A percentile compares a stretch with the other conserved stretches of the same genome.
phyloP scores from a whole-genome alignment of 345 rosid genomes.

The Rhodamnia argentea region DNA sequence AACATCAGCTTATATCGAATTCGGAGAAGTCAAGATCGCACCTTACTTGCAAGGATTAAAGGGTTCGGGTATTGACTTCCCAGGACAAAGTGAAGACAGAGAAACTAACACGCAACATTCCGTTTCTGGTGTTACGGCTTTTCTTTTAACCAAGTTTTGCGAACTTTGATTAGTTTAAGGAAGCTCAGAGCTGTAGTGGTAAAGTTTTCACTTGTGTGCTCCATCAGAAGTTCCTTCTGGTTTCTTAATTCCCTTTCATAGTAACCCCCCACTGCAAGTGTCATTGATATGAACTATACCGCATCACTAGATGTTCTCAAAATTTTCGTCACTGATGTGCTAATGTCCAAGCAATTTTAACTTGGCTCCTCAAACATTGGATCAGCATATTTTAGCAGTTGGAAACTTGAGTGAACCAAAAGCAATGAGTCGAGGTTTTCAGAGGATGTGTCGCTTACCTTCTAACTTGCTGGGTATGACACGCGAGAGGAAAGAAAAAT shows the following conservation, averaged over 20 bases:
- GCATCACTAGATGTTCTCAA: not conserved
- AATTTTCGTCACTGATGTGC: not conserved
- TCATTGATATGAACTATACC: not conserved
- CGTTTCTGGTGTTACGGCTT: not conserved
- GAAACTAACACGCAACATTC: not conserved
- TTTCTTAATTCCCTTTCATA: not conserved
- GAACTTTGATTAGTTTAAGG: not conserved
- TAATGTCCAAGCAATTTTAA: not conserved
- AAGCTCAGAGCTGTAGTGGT: not conserved
- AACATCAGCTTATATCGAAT: not conserved
- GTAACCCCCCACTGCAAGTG: not conserved
- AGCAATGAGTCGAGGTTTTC: not conserved
- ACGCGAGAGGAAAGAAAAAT: not conserved
- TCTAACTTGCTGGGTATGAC: not conserved
- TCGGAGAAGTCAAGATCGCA: conserved; percentile 47
- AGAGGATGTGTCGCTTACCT: not conserved
- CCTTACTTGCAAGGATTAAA: conserved; percentile 20
- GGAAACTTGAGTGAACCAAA: not conserved
- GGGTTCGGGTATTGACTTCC: conserved; percentile 85
- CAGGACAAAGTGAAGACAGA: not conserved
- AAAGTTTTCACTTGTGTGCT: not conserved
- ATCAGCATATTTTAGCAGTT: not conserved
- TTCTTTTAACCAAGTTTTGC: not conserved
- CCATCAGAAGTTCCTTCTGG: not conserved
- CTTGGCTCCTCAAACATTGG: not conserved